Evolutionary conservation across 352 stramenopile species (phyloP).

Genomic region (Blastocystis sp.): DNA sequence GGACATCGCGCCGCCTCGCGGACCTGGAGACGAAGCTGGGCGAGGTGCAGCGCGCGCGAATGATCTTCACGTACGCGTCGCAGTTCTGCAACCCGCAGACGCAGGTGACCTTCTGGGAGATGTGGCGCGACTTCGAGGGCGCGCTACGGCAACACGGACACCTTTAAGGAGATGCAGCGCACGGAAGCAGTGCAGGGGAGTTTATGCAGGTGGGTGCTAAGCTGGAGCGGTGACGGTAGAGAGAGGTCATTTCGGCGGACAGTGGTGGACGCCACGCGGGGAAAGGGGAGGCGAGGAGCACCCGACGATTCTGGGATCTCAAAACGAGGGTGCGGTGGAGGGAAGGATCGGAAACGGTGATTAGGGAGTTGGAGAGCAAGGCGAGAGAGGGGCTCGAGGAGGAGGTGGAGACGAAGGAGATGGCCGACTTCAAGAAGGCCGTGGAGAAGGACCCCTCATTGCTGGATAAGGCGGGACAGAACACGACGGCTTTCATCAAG

Average conservation of each 20-base stretch:
- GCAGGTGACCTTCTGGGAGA: slow-evolving; percentile 89
- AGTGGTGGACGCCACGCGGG: slow-evolving; percentile 45
- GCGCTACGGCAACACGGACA: slow-evolving; percentile 90
- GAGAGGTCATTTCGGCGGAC: slow-evolving; percentile 34
- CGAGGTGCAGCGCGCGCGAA: slow-evolving; percentile 91
- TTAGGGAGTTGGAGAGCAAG: slow-evolving; percentile 35
- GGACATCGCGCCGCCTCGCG: slow-evolving; percentile 89
- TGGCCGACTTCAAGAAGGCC: slow-evolving; percentile 39
- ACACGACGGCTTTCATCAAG: slow-evolving; percentile 23
- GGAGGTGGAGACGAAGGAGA: slow-evolving; percentile 33
- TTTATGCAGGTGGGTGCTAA: slow-evolving; percentile 80
- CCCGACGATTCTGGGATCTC: slow-evolving; percentile 52
- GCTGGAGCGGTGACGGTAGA: neutral
- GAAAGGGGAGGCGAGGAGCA: neutral
- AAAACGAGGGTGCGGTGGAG: slow-evolving; percentile 32
- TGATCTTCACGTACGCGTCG: slow-evolving; percentile 88
- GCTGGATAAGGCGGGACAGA: slow-evolving; percentile 50
- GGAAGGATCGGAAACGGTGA: slow-evolving; percentile 32
- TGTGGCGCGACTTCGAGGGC: slow-evolving; percentile 89
- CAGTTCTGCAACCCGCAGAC: slow-evolving; percentile 93
- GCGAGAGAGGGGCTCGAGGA: neutral
- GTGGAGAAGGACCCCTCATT: slow-evolving; percentile 7
- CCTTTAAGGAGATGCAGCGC: slow-evolving; percentile 96
- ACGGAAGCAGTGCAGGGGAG: slow-evolving; percentile 91
- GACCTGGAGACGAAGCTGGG: slow-evolving; percentile 90